Conservation (phyloP, 495 filamentous ascomycete species). For the Hypomontagnella submonticulosa region DNA sequence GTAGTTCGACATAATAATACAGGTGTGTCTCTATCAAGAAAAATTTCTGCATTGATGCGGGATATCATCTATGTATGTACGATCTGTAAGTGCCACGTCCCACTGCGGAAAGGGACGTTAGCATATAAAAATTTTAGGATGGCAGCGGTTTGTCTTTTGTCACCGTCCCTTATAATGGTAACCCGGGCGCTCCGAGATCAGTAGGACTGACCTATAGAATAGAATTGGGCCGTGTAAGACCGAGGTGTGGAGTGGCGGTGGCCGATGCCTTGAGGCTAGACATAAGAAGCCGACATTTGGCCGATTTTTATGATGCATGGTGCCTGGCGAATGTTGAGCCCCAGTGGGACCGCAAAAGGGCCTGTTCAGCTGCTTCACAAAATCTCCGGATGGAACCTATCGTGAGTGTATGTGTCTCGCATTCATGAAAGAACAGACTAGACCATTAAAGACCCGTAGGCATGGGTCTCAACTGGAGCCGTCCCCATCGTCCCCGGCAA, state of each 20-base stretch:
- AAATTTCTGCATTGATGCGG: slow-evolving; percentile 14
- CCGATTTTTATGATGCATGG: slow-evolving; percentile 31
- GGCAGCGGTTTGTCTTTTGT: slow-evolving; percentile 14
- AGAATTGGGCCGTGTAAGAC: slow-evolving; percentile 42
- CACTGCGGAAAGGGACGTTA: slow-evolving; percentile 26
- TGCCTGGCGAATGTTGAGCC: slow-evolving; percentile 34
- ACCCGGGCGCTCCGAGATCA: slow-evolving; percentile 27
- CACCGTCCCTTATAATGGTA: slow-evolving; percentile 23
- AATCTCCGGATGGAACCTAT: slow-evolving; percentile 24
- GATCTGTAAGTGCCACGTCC: slow-evolving; percentile 22
- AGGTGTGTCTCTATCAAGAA: slow-evolving; percentile 34
- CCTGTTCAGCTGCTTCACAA: not conserved
- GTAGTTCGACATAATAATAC: slow-evolving; percentile 1
- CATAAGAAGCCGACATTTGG: slow-evolving; percentile 43
- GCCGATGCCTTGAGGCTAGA: slow-evolving; percentile 38
- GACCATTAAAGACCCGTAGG: slow-evolving; percentile 21
- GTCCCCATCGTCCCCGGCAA: slow-evolving; percentile 27
- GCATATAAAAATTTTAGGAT: slow-evolving; percentile 36
- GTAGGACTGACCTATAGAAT: slow-evolving; percentile 29
- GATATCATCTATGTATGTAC: slow-evolving; percentile 24
- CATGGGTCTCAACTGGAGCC: slow-evolving; percentile 25
- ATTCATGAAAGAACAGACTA: slow-evolving; percentile 26
- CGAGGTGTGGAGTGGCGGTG: slow-evolving; percentile 44
- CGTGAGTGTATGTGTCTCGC: slow-evolving; percentile 22
- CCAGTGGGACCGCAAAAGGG: slow-evolving; percentile 29